These are phyloP conservation scores for Fusarium citri DNA, from an alignment of 2,329 filamentous ascomycete species.

Conservation along the genomic window DNA sequence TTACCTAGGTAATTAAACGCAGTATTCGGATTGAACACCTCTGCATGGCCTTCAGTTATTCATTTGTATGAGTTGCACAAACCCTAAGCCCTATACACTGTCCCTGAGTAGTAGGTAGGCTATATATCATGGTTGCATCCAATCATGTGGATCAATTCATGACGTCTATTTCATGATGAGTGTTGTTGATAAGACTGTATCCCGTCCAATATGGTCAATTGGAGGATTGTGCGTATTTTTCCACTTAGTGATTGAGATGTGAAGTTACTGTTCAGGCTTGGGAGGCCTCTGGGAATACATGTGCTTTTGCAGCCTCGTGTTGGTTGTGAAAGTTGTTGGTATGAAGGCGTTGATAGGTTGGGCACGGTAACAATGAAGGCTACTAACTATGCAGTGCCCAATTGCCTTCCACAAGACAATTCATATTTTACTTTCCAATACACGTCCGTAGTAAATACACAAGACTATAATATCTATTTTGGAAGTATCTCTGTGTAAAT, in stretches of 20 bases:
- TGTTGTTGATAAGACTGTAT: too few relatives aligned
- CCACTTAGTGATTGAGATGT: neutral
- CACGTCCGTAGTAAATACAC: rapidly evolving
- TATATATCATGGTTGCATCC: neutral
- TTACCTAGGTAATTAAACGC: neutral
- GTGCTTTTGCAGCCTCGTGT: neutral
- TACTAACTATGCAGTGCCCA: neutral
- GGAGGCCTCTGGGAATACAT: neutral
- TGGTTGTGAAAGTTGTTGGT: neutral
- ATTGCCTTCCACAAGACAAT: neutral
- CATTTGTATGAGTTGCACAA: neutral
- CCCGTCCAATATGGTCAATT: neutral
- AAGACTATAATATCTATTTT: neutral
- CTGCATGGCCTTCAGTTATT: neutral
- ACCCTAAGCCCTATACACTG: neutral
- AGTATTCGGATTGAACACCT: neutral
- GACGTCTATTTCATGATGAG: neutral
- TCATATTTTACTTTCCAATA: neutral
- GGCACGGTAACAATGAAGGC: too few relatives aligned
- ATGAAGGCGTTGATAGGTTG: too few relatives aligned
- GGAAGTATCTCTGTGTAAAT: neutral
- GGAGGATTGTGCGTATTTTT: neutral
- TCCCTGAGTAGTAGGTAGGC: neutral
- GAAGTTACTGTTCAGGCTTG: neutral
- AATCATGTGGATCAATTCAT: neutral